Evolutionary conservation across 2,329 filamentous ascomycete genomes (phyloP).

Genomic region (Dactylonectria estremocensis): DNA sequence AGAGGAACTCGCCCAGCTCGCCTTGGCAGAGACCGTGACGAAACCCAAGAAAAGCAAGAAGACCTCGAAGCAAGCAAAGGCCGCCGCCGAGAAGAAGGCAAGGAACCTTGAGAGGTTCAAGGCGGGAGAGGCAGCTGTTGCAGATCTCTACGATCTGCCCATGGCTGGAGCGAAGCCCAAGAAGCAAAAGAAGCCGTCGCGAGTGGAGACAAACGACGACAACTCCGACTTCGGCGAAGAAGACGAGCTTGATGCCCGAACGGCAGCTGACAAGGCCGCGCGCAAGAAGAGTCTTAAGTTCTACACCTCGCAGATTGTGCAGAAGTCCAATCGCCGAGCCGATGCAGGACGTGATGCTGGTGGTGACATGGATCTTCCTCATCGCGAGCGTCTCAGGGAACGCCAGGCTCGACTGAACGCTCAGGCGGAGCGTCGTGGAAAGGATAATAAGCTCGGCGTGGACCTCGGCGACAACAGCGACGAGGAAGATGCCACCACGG

Average conservation of each 20-base stretch:
- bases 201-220: constrained; percentile 66
- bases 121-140: constrained; percentile 79
- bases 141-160: constrained; percentile 76
- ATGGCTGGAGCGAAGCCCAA: constrained; percentile 66
- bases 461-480: constrained; percentile 79
- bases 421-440: constrained; percentile 89
- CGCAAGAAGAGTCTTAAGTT: constrained; percentile 95
- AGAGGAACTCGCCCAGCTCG: constrained; percentile 46
- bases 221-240: constrained; percentile 97
- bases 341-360: constrained; percentile 81
- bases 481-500: constrained; percentile 73
- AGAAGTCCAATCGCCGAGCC: constrained; percentile 90
- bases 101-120: constrained; percentile 64
- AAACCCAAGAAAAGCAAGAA: constrained; percentile 51
- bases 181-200: constrained; percentile 49
- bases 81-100: constrained; percentile 56
- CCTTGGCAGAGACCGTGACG: constrained; percentile 41
- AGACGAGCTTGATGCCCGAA: constrained; percentile 80
- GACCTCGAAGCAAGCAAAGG: constrained; percentile 55
- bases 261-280: constrained; percentile 88
- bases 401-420: constrained; percentile 87
- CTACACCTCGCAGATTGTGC: constrained; percentile 97
- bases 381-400: constrained; percentile 90
- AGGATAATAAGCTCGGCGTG: constrained; percentile 73
- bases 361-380: constrained; percentile 87